phyloP scores from a whole-genome alignment of 2,329 filamentous ascomycete genomes.

The Xylariomycetidae sp. region DNA sequence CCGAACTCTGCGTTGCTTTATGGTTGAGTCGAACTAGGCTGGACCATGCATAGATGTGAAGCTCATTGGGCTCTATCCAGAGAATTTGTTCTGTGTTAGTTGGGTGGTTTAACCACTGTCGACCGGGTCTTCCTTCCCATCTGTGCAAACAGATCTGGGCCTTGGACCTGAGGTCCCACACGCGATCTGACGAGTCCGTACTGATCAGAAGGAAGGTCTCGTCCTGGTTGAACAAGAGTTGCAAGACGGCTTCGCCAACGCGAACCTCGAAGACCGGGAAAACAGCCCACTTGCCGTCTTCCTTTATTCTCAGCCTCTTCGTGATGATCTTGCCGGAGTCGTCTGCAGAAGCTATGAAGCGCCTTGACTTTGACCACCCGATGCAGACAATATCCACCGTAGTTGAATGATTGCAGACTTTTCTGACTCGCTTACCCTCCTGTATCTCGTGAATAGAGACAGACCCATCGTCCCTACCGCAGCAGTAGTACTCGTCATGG shows the following conservation, averaged over 20 bases:
- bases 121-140: no score
- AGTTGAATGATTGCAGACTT: slow-evolving; percentile 3
- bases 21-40: no score
- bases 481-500: background rate
- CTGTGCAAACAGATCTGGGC: no score
- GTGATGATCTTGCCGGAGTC: slow-evolving; percentile 2
- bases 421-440: background rate
- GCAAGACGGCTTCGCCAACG: background rate
- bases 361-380: background rate
- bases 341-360: slow-evolving; percentile 1
- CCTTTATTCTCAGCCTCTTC: background rate
- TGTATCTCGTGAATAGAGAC: background rate
- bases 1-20: no score
- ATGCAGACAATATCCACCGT: background rate
- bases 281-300: slow-evolving; percentile 1
- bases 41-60: no score
- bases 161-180: no score
- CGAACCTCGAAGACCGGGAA: slow-evolving; percentile 2
- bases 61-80: no score
- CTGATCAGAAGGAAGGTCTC: no score
- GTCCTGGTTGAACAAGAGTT: background rate
- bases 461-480: slow-evolving; percentile 2
- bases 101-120: slow-evolving; percentile 2
- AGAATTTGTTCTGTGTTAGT: background rate
- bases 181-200: no score